Base-by-base conservation (phyloP, 2,329 filamentous ascomycete species). In the Tolypocladium tropicale region DNA sequence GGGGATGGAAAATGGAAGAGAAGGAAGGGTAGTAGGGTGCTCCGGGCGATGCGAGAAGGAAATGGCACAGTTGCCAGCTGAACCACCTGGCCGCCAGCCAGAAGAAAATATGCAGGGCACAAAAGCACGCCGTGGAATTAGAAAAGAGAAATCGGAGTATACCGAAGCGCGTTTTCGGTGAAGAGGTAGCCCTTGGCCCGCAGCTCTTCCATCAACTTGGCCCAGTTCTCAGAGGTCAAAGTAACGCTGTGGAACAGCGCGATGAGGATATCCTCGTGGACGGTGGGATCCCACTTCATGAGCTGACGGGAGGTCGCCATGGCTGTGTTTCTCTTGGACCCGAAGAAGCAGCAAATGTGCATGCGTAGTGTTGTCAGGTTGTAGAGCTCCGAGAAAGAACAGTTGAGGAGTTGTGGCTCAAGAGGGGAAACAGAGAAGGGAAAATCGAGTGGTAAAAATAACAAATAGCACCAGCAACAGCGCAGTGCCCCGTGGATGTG, bases 231-330 rank as follows among this genome's bases (percentile, higher is more conserved):
- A 0, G 59, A 41, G 2, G 59, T 64, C 2, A 73, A 68, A 39
- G 67, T 70, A 55, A 73, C 59, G 7, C 70, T 64, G 30, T 70
- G 67, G n/a, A 74, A 63, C 28, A 79, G 57, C 32, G 70, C 70
- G 7, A 73, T 56, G 37, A 80, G 68, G 46, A 80, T 72, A 43
- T 75, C 74, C 57, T 75, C 65, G 50, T 79, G 75, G 21, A 72
- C 68, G 10, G 67, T 65, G 6, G 69, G 62, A 32, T 71, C 71
- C 76, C 77, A 80, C 36, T 65, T 69, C 60, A 70, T 72, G 18
- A 62, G 57, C 55, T 67, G 62, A 37, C 68, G 65, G 12, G 43
- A 16, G n/a, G 59, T 59, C 48, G 63, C 57, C 69, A 71, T 72
- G 28, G 14, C 49, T 6, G 11, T 16, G n/a, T 4, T 32, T 32